Evolutionary conservation across 495 filamentous ascomycete genomes (phyloP), one percentile per base, ranked within the genome.

Genomic region (Neurospora sp.): DNA sequence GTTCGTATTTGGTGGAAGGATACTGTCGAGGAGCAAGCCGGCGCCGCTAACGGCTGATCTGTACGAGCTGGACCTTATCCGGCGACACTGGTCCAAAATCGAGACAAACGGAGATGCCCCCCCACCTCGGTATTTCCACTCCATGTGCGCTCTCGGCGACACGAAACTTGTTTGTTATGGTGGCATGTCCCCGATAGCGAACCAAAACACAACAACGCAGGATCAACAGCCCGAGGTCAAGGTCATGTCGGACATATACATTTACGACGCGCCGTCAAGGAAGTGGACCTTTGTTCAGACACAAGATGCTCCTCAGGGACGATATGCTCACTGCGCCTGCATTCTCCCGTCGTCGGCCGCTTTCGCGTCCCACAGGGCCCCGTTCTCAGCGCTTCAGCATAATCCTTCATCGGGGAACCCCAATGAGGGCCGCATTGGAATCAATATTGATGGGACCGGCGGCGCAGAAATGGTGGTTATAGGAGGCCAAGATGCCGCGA

Each of bases 381-480:
- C 94, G 1, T 82, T 95, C 39, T 94, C 93, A 3, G 94, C 94
- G 2, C 90, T 97, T 22, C 91, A 95, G 70, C 92, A 97, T 78
- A 97, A 97, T 74, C 93, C 92, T 2, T 89, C 93, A 2, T 90
- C 90, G 11, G 82, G 88, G 22, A 91, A 91, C 72, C 91, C 92
- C 5, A 93, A 97, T 78, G 92, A 94, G 78, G 94, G 94, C 27
- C 88, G 89, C 0, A 88, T 97, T 71, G 94, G 96, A 3, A 91
- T 97, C 42, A 90, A 89, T 73, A 88, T 98, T 53, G 94, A 98
- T 81, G 94, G 96, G 0, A 88, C 88, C 39, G 96, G 96, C 10
- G 96, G 96, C 16, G 94, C 96, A 3, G 94, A 99, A 82, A 96
- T 99, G 96, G 89, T 99, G 12, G 91, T 99, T 10, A 94, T 98